Conservation (phyloP, 2,329 filamentous ascomycete species). For the Didymella sp. region DNA sequence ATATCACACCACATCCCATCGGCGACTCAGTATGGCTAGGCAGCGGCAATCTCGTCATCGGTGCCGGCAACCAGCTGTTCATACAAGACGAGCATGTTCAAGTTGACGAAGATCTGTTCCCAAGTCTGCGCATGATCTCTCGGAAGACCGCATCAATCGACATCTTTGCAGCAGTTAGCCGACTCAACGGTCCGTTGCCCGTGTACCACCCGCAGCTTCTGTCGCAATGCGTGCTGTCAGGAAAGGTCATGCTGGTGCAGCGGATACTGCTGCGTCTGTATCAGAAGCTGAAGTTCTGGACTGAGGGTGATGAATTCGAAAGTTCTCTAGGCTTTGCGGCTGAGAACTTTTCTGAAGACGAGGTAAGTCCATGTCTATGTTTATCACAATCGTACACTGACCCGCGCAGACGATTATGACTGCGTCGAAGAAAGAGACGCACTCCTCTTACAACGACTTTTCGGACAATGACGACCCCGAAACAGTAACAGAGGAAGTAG, state of each 20-base stretch:
- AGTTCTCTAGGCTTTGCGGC: conserved; percentile 70
- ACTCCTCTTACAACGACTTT: conserved; percentile 61
- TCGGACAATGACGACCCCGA: conserved; percentile 65
- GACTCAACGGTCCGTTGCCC: conserved; percentile 85
- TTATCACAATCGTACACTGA: no score
- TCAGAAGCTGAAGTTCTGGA: conserved; percentile 80
- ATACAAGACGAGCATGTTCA: conserved; percentile 80
- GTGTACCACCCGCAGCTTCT: conserved; percentile 93
- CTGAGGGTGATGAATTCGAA: conserved; percentile 80
- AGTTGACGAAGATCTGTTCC: conserved; percentile 65
- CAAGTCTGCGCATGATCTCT: conserved; percentile 60
- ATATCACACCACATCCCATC: conserved; percentile 86
- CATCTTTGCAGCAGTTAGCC: conserved; percentile 80
- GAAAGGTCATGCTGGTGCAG: conserved; percentile 76
- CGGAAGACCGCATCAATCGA: conserved; percentile 64
- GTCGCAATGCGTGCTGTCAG: conserved; percentile 82
- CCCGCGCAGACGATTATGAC: conserved; percentile 45
- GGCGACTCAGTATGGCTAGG: conserved; percentile 92
- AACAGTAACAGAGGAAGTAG: conserved; percentile 73
- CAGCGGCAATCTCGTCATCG: conserved; percentile 84
- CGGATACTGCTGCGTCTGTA: conserved; percentile 75
- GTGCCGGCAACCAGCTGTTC: conserved; percentile 89
- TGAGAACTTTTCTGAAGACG: conserved; percentile 56
- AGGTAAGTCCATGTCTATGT: no score
- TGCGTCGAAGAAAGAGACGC: conserved; percentile 56